Conservation (phyloP, 805 yeast species). For the Kodamaea leandrae region DNA sequence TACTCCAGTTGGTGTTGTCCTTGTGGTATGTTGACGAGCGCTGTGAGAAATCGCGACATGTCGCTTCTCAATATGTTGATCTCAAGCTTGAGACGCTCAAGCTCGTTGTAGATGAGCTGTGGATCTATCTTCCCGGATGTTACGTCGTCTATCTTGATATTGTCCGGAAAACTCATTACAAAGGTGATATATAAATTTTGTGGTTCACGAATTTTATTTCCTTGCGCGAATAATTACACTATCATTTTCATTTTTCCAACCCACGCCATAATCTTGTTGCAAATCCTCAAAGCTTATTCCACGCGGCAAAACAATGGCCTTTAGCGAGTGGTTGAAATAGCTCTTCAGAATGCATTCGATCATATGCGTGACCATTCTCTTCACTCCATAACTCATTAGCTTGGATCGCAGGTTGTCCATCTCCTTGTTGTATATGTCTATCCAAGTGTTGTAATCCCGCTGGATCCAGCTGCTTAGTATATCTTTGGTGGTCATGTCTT, state of each 20-base stretch:
- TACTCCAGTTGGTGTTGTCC: slow-evolving; percentile 36
- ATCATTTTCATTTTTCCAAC: slow-evolving; percentile 33
- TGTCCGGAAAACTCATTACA: slow-evolving; percentile 29
- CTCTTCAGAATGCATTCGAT: slow-evolving; percentile 25
- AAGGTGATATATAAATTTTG: too few relatives aligned
- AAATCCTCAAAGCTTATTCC: slow-evolving; percentile 22
- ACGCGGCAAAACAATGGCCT: slow-evolving; percentile 29
- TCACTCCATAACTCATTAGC: slow-evolving; percentile 44
- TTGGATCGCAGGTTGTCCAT: slow-evolving; percentile 30
- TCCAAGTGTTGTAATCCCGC: slow-evolving; percentile 32
- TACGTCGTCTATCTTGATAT: slow-evolving; percentile 42
- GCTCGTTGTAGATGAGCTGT: slow-evolving; percentile 41
- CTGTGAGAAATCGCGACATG: slow-evolving; percentile 36
- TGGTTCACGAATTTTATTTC: slow-evolving; percentile 1
- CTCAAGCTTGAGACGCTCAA: slow-evolving; percentile 42
- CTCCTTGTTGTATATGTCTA: slow-evolving; percentile 30
- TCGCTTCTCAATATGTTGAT: slow-evolving; percentile 41
- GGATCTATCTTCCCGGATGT: slow-evolving; percentile 42
- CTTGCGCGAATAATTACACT: slow-evolving; percentile 19
- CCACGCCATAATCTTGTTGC: slow-evolving; percentile 16
- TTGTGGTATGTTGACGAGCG: slow-evolving; percentile 34
- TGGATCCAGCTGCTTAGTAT: slow-evolving; percentile 26
- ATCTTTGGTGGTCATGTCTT: slow-evolving; percentile 8
- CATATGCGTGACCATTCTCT: slow-evolving; percentile 32
- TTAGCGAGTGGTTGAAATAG: slow-evolving; percentile 35